Percentiles rank a stretch among this genome's conserved stretches.
phyloP scores from a whole-genome alignment of 176 grass and related monocot genomes.

The Paspalum vaginatum region DNA sequence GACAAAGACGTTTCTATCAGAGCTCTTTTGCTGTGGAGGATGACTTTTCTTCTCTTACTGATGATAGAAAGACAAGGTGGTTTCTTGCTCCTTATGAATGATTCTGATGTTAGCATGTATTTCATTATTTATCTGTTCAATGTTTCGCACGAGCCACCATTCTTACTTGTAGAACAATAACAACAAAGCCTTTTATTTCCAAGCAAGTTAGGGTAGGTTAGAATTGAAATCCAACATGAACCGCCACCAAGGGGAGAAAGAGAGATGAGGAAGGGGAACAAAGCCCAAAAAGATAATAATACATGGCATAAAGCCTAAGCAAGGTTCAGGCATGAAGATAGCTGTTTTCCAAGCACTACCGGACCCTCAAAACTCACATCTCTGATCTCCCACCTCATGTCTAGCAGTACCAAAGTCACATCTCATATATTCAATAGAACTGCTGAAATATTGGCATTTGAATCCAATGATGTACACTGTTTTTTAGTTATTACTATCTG shows the following conservation, averaged over 20 bases:
- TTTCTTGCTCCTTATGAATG: constrained; percentile 45
- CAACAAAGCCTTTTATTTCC: too few species aligned
- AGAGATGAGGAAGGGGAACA: too few species aligned
- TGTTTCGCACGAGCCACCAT: not conserved
- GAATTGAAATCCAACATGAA: too few species aligned
- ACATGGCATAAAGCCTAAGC: too few species aligned
- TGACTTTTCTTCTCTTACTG: constrained; percentile 83
- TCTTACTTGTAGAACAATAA: not conserved
- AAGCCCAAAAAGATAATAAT: too few species aligned
- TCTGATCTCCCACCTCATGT: too few species aligned
- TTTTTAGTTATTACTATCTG: constrained; percentile 5
- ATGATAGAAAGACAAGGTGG: constrained; percentile 88
- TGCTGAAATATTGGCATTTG: not conserved
- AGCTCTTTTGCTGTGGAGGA: constrained; percentile 57
- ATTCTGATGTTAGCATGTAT: constrained; percentile 16
- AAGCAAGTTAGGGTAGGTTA: too few species aligned
- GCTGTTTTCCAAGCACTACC: too few species aligned
- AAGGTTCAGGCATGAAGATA: too few species aligned
- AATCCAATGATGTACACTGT: not conserved
- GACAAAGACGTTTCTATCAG: constrained; percentile 62
- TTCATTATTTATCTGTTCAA: constrained; percentile 26
- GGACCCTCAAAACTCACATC: too few species aligned
- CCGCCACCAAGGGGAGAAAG: too few species aligned
- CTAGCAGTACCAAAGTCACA: too few species aligned
- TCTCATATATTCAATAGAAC: not conserved